A percentile compares a stretch with the other conserved stretches of the same genome.
These are phyloP conservation scores for Tricholoma terreum DNA, from an alignment of 768 basidiomycete species.

Conservation along the genomic window DNA sequence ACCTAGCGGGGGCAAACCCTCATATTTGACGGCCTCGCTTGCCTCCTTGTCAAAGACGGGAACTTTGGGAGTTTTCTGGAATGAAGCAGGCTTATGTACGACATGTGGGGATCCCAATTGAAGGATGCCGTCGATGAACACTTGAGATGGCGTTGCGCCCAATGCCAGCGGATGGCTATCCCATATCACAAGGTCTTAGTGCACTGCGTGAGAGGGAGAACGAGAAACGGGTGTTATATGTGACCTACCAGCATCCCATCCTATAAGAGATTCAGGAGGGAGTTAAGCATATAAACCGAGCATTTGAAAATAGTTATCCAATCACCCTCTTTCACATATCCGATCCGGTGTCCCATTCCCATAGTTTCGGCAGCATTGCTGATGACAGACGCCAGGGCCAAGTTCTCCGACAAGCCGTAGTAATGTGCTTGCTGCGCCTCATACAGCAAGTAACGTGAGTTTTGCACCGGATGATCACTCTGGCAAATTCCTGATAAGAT, in stretches of 20 bases:
- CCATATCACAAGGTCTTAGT: slow-evolving; percentile 73
- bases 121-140: slow-evolving; percentile 86
- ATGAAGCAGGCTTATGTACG: slow-evolving; percentile 46
- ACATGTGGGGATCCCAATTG: slow-evolving; percentile 55
- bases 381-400: slow-evolving; percentile 74
- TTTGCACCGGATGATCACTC: slow-evolving; percentile 65
- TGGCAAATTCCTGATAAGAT: slow-evolving; percentile 19
- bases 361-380: slow-evolving; percentile 67
- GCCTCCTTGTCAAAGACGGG: slow-evolving; percentile 75
- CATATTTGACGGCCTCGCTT: slow-evolving; percentile 52
- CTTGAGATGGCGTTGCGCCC: slow-evolving; percentile 84
- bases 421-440: slow-evolving; percentile 86
- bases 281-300: neutral
- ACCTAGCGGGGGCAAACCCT: slow-evolving; percentile 73
- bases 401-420: slow-evolving; percentile 68
- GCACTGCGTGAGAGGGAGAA: neutral
- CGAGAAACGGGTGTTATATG: neutral
- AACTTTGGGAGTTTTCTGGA: slow-evolving; percentile 48
- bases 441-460: slow-evolving; percentile 74
- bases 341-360: slow-evolving; percentile 80
- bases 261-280: slow-evolving; percentile 25
- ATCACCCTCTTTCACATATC: slow-evolving; percentile 65
- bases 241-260: slow-evolving; percentile 69
- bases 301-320: neutral
- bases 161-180: slow-evolving; percentile 82